phyloP scores from a whole-genome alignment of 768 basidiomycete genomes.

The Lyophyllum shimeji region DNA sequence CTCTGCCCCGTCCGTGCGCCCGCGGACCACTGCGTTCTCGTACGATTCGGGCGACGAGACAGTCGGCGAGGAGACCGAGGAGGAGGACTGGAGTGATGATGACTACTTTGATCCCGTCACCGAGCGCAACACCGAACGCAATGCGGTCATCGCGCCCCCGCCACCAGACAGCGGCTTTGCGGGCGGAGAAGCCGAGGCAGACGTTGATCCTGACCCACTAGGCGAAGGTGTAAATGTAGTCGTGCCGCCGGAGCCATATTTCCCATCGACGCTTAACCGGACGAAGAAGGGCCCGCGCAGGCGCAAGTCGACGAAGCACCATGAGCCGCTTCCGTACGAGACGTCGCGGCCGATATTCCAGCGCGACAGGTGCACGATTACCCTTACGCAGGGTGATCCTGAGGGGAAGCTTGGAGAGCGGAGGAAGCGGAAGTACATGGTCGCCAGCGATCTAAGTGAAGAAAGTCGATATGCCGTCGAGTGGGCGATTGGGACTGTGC shows the following conservation, averaged over 20 bases:
- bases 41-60: slow-evolving; percentile 68
- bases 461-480: slow-evolving; percentile 95
- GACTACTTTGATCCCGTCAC: slow-evolving; percentile 77
- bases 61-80: slow-evolving; percentile 52
- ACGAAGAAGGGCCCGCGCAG: slow-evolving; percentile 49
- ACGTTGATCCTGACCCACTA: slow-evolving; percentile 73
- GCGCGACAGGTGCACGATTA: slow-evolving; percentile 90
- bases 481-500: slow-evolving; percentile 96
- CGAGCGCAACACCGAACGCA: slow-evolving; percentile 85
- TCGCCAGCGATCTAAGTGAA: slow-evolving; percentile 93
- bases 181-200: slow-evolving; percentile 52
- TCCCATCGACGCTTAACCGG: slow-evolving; percentile 69
- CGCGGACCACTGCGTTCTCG: slow-evolving; percentile 59
- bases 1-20: slow-evolving; percentile 52
- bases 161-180: slow-evolving; percentile 26
- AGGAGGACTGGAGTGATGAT: slow-evolving; percentile 59
- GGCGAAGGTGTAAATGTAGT: slow-evolving; percentile 93
- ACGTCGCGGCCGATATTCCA: slow-evolving; percentile 85
- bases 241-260: slow-evolving; percentile 81
- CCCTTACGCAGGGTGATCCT: slow-evolving; percentile 84
- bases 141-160: slow-evolving; percentile 51
- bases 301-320: slow-evolving; percentile 59
- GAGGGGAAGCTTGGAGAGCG: slow-evolving; percentile 49
- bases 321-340: slow-evolving; percentile 62
- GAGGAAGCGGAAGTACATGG: slow-evolving; percentile 72